phyloP scores from a whole-genome alignment of 306 rosid genomes.

The Abrus precatorius region DNA sequence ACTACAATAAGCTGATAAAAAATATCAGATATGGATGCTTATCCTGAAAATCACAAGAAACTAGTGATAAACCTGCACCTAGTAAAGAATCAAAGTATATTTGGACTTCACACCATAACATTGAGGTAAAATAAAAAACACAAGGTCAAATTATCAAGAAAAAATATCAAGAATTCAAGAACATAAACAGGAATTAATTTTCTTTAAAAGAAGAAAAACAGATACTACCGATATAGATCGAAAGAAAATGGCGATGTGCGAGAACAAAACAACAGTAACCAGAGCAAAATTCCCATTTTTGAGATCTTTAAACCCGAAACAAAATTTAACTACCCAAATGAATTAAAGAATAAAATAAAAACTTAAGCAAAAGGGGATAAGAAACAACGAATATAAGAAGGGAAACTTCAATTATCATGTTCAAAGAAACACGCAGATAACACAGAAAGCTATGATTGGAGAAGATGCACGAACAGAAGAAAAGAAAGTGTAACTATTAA shows the following conservation, averaged over 20 bases:
- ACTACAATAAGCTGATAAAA: neutral
- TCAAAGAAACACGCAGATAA: neutral
- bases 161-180: neutral
- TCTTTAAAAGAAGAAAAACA: neutral
- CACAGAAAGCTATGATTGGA: neutral
- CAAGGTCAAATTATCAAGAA: neutral
- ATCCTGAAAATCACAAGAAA: slow-evolving; percentile 27
- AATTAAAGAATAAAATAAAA: neutral
- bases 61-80: neutral
- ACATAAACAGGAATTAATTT: neutral
- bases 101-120: neutral
- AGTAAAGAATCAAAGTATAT: slow-evolving; percentile 7
- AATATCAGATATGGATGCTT: neutral
- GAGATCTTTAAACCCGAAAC: neutral
- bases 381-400: neutral
- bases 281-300: neutral
- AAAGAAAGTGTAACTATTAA: neutral
- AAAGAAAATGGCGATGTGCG: neutral
- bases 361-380: neutral
- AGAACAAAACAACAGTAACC: neutral
- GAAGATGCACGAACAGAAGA: neutral
- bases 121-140: neutral
- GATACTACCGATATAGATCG: neutral
- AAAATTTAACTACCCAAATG: neutral
- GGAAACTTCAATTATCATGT: neutral